Evolutionary conservation across 2,329 filamentous ascomycete genomes (phyloP), one percentile per base, ranked within the genome.

Genomic region (Rhytidhysteron rufulum): DNA sequence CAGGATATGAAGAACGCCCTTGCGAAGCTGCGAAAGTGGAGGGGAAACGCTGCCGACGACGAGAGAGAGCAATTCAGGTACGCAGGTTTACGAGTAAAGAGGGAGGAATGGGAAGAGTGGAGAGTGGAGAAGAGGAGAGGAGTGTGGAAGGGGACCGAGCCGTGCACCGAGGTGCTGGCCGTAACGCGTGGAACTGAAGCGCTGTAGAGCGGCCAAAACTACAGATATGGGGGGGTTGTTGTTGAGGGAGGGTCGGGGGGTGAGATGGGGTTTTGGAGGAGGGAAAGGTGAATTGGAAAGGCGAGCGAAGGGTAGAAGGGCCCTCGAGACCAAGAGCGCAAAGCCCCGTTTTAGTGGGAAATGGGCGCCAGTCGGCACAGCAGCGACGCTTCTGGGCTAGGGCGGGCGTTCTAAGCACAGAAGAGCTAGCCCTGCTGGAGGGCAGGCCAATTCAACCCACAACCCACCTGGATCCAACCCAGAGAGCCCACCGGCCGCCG

Each of bases 131-230:
- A 25, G 37, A 10, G 32, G 37, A 36, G 42, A 41, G 29, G 27
- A 22, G 36, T 33, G 34, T 51, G 51, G 47, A 51, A 53, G 45
- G 53, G 50, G 58, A 60, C 60, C 62, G 58, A 65, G 60, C 63
- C 55, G 53, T 55, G 53, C 47, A 53, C 60, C 62, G 60, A 56
- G 55, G 60, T 60, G 60, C 61, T 61, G 63, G 62, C 62, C 60
- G 7, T 52, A 65, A 65, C 58, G 53, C 62, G 62, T 62, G 57
- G 45, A 53, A 48, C 53, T 51, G 54, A 45, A 46, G 47, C 55
- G 54, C 53, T 54, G 50, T 58, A 48, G 53, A 48, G 61, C 59
- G 57, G 52, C 60, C 63, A 66, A 63, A 61, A 55, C 56, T 56
- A 57, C 56, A 57, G 45, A 45, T 41, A 41, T 39, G 33, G 33